A percentile compares a stretch with the other conserved stretches of the same genome.
These are phyloP conservation scores for Pseudognaphalium luteoalbum DNA, from an alignment of 129 eudicot genomes.

Conservation along the genomic window DNA sequence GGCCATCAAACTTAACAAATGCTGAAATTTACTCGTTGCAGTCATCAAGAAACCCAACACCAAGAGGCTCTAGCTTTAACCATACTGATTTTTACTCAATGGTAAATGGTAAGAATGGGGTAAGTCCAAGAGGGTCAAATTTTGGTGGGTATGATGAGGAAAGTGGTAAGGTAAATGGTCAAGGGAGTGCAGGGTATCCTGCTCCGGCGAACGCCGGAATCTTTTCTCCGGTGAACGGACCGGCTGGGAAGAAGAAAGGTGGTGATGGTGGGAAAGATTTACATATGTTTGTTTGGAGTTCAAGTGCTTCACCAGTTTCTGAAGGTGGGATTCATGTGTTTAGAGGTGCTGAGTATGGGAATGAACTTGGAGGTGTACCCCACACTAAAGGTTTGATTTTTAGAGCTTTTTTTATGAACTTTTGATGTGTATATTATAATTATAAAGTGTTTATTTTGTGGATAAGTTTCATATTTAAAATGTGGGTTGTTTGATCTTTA, in stretches of 20 bases:
- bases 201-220: constrained; percentile 71
- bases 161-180: constrained; percentile 48
- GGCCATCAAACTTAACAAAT: constrained; percentile 73
- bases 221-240: constrained; percentile 69
- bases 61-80: constrained; percentile 77
- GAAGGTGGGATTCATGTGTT: constrained; percentile 88
- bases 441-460: not conserved
- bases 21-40: constrained; percentile 85
- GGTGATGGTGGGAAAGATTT: constrained; percentile 73
- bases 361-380: constrained; percentile 54
- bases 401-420: not conserved
- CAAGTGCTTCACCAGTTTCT: constrained; percentile 86
- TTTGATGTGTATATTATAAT: not conserved
- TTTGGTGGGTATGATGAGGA: constrained; percentile 78
- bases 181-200: constrained; percentile 63
- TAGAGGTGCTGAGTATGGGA: constrained; percentile 68
- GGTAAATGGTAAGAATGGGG: constrained; percentile 62
- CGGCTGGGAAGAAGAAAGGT: constrained; percentile 48
- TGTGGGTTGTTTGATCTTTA: not conserved
- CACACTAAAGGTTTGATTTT: constrained; percentile 63
- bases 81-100: constrained; percentile 67
- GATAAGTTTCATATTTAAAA: not conserved
- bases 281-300: constrained; percentile 94
- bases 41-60: constrained; percentile 76
- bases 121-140: constrained; percentile 75